Conservation (phyloP, 768 basidiomycete genomes). For the Lentinus tigrinus region DNA sequence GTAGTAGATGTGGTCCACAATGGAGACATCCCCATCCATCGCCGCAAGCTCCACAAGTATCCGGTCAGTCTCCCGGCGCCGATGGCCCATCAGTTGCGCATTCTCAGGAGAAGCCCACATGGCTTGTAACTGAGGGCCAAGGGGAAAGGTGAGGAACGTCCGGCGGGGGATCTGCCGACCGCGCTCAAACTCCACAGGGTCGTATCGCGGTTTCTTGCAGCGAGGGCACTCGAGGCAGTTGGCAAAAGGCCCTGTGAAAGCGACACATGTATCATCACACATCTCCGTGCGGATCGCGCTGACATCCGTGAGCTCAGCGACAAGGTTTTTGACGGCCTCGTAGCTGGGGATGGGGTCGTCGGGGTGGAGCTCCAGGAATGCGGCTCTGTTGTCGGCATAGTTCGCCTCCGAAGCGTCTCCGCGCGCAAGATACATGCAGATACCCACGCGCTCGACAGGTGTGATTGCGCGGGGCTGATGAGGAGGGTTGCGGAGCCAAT, state of each 20-base stretch:
- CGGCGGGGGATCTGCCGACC: constrained; percentile 24
- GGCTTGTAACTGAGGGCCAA: constrained; percentile 46
- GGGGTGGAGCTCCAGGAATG: constrained; percentile 28
- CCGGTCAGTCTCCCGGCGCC: constrained; percentile 1
- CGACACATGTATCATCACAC: constrained; percentile 42
- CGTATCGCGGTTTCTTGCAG: constrained; percentile 33
- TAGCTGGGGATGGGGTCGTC: constrained; percentile 28
- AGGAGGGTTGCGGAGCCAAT: neutral
- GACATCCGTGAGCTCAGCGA: constrained; percentile 31
- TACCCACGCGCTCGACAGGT: neutral
- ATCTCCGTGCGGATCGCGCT: constrained; percentile 36
- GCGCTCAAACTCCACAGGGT: constrained; percentile 1
- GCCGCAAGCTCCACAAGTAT: too few species aligned
- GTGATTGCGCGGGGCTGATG: neutral
- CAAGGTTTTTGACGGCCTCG: constrained; percentile 27
- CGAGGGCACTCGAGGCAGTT: constrained; percentile 28
- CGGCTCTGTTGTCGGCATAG: constrained; percentile 25
- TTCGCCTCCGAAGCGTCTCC: constrained; percentile 31
- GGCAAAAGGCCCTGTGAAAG: constrained; percentile 39
- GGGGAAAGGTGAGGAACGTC: constrained; percentile 36
- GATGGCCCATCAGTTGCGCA: neutral
- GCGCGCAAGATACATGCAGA: constrained; percentile 24
- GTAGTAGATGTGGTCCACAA: neutral
- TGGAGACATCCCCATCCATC: neutral
- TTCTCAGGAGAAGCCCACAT: constrained; percentile 20